Conservation (phyloP, 306 rosid species). For the Leucaena leucocephala region DNA sequence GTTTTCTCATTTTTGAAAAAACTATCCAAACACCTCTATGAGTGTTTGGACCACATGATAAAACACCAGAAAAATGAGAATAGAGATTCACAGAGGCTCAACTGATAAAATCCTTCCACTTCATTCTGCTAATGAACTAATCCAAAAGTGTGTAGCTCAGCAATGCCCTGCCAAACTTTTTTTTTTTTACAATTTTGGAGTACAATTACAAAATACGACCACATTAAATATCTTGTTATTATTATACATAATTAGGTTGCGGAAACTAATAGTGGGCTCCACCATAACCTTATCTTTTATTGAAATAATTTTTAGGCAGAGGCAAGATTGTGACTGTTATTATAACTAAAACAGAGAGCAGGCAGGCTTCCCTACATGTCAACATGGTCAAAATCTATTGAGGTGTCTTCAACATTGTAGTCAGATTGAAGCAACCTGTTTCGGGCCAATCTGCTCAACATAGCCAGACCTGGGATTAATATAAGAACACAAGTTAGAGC, state of each 20-base stretch:
- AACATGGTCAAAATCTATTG: conserved; percentile 66
- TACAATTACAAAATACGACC: not conserved
- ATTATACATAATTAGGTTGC: not conserved
- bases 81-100: too few relatives aligned
- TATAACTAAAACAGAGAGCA: conserved; percentile 23
- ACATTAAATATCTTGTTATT: not conserved
- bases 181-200: not conserved
- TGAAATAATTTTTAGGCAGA: not conserved
- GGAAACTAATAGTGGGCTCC: not conserved
- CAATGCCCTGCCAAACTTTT: not conserved
- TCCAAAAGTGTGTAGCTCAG: not conserved
- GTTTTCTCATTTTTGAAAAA: too few relatives aligned
- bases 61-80: too few relatives aligned
- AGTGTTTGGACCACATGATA: too few relatives aligned
- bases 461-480: conserved; percentile 67
- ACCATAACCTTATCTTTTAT: not conserved
- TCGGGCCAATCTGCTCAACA: conserved; percentile 72
- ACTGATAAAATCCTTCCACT: not conserved
- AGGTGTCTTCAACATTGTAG: conserved; percentile 51
- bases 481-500: conserved; percentile 21
- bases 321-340: not conserved
- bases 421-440: conserved; percentile 69
- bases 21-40: too few relatives aligned
- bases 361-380: conserved; percentile 45
- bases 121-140: not conserved